Conservation (phyloP, 768 basidiomycete genomes). For the Collybia mongolica region DNA sequence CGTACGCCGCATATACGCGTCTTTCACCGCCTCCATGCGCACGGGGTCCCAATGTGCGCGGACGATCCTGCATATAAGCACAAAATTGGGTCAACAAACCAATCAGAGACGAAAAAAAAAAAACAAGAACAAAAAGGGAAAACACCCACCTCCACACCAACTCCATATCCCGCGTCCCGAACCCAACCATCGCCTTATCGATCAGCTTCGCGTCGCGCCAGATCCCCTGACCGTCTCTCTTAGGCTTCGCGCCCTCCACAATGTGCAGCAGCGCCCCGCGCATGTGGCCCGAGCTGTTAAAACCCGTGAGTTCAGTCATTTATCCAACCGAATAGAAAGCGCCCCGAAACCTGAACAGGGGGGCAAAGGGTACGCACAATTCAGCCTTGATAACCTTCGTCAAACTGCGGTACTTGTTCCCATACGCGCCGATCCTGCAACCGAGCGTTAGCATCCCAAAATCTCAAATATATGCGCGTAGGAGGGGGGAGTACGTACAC, state of each 20-base stretch:
- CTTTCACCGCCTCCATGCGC: conserved; percentile 46
- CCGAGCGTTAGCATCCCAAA: neutral
- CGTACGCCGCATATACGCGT: conserved; percentile 42
- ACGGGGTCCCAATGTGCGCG: conserved; percentile 51
- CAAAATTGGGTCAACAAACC: no score
- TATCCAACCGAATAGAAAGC: no score
- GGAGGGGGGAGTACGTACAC: conserved; percentile 25
- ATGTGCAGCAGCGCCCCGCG: conserved; percentile 43
- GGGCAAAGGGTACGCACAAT: conserved; percentile 24
- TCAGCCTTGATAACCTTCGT: conserved; percentile 36
- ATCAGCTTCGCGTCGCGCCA: conserved; percentile 53
- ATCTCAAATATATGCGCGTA: neutral
- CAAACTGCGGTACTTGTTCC: conserved; percentile 30
- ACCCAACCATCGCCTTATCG: conserved; percentile 50
- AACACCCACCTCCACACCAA: conserved; percentile 32
- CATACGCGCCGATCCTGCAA: conserved; percentile 27
- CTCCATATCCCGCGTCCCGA: conserved; percentile 50
- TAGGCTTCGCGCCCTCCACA: conserved; percentile 38
- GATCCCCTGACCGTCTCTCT: conserved; percentile 43
- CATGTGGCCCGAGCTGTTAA: conserved; percentile 40
- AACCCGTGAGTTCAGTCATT: neutral
- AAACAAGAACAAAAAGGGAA: no score
- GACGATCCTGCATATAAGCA: no score
- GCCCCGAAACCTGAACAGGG: no score
- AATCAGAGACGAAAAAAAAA: no score